Conservation (phyloP, 176 grass and related monocot genomes). For the Triticum timopheevii region DNA sequence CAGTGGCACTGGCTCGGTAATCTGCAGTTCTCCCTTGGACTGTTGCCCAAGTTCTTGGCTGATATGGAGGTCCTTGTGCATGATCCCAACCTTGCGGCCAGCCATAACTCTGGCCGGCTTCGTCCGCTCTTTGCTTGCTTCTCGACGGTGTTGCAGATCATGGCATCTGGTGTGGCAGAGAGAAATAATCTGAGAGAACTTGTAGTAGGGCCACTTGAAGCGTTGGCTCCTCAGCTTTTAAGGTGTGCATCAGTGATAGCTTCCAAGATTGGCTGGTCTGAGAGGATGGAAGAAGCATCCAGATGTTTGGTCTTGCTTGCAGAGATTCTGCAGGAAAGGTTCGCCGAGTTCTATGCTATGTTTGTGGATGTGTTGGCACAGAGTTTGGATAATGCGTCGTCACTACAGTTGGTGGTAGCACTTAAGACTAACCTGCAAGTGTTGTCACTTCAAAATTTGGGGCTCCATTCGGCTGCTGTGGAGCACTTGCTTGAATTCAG, state of each 20-base stretch:
- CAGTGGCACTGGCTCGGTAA: conserved; percentile 88
- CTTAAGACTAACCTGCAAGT: conserved; percentile 90
- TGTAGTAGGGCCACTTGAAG: conserved; percentile 63
- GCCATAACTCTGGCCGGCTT: conserved; percentile 59
- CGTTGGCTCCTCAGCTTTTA: conserved; percentile 71
- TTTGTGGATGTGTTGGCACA: conserved; percentile 69
- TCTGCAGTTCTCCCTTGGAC: conserved; percentile 77
- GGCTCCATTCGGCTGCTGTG: conserved; percentile 64
- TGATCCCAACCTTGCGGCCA: conserved; percentile 46
- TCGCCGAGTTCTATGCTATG: conserved; percentile 75
- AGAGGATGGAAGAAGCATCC: conserved; percentile 78
- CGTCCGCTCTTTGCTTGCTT: conserved; percentile 82
- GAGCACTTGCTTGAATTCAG: conserved; percentile 56
- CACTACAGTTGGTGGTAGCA: conserved; percentile 50
- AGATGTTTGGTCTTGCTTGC: conserved; percentile 80
- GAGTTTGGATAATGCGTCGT: conserved; percentile 54
- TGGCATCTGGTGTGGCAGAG: conserved; percentile 66
- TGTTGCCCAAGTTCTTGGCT: conserved; percentile 90
- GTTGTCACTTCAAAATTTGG: conserved; percentile 68
- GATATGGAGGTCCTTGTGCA: conserved; percentile 89
- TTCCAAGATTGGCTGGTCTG: conserved; percentile 65
- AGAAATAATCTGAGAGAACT: conserved; percentile 60
- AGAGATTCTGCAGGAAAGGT: conserved; percentile 77
- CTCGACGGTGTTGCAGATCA: conserved; percentile 84
- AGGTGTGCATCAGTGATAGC: conserved; percentile 67